Evolutionary conservation across 139 green algal genomes (phyloP).

Genomic region (Chara braunii): DNA sequence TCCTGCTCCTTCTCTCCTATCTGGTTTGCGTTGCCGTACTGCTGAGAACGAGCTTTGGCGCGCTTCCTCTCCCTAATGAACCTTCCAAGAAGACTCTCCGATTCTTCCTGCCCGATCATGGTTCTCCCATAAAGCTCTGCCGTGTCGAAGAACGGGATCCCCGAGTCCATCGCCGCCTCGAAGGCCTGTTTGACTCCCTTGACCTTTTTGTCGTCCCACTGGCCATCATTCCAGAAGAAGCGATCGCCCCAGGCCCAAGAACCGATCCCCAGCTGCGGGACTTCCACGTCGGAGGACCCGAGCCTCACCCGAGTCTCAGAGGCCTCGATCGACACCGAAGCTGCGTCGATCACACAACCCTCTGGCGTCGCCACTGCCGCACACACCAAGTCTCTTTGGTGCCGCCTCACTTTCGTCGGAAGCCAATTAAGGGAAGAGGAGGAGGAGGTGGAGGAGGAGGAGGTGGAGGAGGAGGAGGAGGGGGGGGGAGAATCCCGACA

Average conservation of each 20-base stretch:
- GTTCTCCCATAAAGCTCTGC: constrained; percentile 6
- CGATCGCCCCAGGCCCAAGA: constrained; percentile 39
- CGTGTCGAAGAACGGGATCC: constrained; percentile 34
- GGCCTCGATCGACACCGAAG: too few relatives aligned
- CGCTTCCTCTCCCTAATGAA: constrained; percentile 33
- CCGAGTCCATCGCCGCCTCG: constrained; percentile 7
- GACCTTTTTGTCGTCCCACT: constrained; percentile 31
- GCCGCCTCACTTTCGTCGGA: too few relatives aligned
- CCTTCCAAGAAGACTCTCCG: constrained; percentile 31
- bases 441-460: too few relatives aligned
- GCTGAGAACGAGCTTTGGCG: too few relatives aligned
- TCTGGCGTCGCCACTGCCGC: too few relatives aligned
- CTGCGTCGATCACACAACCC: too few relatives aligned
- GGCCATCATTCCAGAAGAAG: constrained; percentile 41
- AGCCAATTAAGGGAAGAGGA: too few relatives aligned
- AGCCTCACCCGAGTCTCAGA: constrained; percentile 19
- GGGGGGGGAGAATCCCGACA: too few relatives aligned
- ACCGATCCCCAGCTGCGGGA: constrained; percentile 26
- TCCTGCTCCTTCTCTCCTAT: too few relatives aligned
- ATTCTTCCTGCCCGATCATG: constrained; percentile 29
- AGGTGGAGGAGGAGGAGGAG: too few relatives aligned
- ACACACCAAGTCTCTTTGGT: too few relatives aligned
- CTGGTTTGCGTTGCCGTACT: too few relatives aligned
- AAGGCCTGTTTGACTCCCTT: constrained; percentile 24
- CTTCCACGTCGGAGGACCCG: constrained; percentile 23